Evolutionary conservation across 257 asterid species (phyloP), one percentile per base, ranked within the genome.

Genomic region (Solanum arcanum): DNA sequence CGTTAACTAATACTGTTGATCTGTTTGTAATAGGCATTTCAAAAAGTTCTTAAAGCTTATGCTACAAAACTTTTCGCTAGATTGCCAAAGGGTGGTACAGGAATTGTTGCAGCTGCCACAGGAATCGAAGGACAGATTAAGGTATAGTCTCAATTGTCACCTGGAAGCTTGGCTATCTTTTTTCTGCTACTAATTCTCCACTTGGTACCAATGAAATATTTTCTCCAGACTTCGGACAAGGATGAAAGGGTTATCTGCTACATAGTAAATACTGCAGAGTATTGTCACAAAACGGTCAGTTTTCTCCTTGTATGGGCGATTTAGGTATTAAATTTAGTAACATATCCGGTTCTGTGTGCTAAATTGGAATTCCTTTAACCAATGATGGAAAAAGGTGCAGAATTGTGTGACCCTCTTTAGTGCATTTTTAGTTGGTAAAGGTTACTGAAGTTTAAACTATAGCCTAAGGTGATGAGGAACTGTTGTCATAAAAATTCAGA

Each of bases 51-150:
- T 89, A 95, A 97, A 90, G 97, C 98, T 83, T 97, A 97, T 92
- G 98, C 98, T 3, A 95, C 98, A 86, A 97, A 94, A 93, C 98
- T 97, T 88, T 94, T 94, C 87, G 90, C 93, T 46, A 94, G 95
- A 91, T 91, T 97, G 92, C 99, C 99, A 10, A 97, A 94, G 93
- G 99, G 98, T 25, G 99, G 99, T 86, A 91, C 98, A 77, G 99
- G 99, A 88, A 92, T 97, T 88, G 99, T 97, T 90, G 99, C 99
- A 87, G 98, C 99, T 86, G 99, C 99, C 83, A 95, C 99, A 9
- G 99, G 99, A 91, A 95, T 95, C 94, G 99, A 97, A 93, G 98
- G 98, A 72, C 99, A 97, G 89, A 95, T 97, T 89, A 97, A 95
- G 95, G 99, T 97, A 90, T 89, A 47, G 47, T 86, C 52, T 85